These are phyloP conservation scores for Candida ortonii DNA, from an alignment of 805 yeast genomes.

Conservation along the genomic window DNA sequence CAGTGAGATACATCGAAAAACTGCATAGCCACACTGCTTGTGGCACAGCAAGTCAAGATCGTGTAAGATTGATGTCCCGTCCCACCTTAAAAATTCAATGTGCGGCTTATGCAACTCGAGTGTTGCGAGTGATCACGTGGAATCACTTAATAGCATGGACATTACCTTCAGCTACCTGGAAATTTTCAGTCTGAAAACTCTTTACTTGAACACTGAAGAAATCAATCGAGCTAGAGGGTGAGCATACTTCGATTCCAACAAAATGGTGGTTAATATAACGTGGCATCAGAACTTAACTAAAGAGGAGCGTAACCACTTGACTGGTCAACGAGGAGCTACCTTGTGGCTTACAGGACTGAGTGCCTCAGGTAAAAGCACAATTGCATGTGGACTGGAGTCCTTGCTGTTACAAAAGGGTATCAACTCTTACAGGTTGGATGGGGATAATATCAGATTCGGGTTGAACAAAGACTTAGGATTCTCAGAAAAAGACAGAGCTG, in stretches of 20 bases:
- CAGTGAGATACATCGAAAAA: too few relatives aligned
- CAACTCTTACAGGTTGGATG: constrained; percentile 85
- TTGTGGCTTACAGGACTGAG: constrained; percentile 94
- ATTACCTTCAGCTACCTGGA: too few relatives aligned
- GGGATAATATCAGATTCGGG: constrained; percentile 92
- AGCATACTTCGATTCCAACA: too few relatives aligned
- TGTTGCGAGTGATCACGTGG: too few relatives aligned
- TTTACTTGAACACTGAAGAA: background rate
- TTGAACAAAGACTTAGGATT: constrained; percentile 93
- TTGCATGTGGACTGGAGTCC: constrained; percentile 93
- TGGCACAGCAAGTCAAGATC: too few relatives aligned
- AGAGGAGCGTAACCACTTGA: constrained; percentile 67
- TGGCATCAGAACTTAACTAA: constrained; percentile 92
- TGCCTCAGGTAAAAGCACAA: constrained; percentile 92
- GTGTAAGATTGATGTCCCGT: too few relatives aligned
- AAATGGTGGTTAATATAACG: constrained; percentile 92
- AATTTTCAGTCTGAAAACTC: background rate
- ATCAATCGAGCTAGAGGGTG: background rate
- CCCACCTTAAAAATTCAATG: too few relatives aligned
- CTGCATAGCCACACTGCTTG: background rate
- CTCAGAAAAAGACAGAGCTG: constrained; percentile 86
- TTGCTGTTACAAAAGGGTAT: constrained; percentile 64
- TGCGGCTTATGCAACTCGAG: too few relatives aligned
- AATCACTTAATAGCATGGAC: too few relatives aligned
- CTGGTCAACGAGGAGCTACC: constrained; percentile 84